Evolutionary conservation across 495 filamentous ascomycete species (phyloP), one percentile per base, ranked within the genome.

Genomic region (Gamarada debralockiae): DNA sequence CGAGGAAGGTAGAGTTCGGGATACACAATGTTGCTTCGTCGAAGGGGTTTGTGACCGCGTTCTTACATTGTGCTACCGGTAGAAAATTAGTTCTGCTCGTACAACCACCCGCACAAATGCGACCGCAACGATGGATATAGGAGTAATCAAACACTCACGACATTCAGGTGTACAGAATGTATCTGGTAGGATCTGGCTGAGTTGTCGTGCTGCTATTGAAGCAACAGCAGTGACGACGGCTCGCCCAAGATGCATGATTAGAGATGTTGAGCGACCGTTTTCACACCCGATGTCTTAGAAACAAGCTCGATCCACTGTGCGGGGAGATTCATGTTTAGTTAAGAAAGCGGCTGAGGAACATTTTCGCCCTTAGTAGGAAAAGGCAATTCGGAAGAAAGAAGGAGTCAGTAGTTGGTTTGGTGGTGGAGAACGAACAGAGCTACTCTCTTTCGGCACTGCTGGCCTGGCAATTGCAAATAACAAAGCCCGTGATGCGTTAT

Each of bases 261-360:
- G n/a, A 45, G 50, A 40, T 12, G 31, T 9, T 29, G 40, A 47
- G 17, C 9, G n/a, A 22, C 14, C 50, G 40, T 29, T 53, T 15
- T 2, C 50, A 53, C 25, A 22, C 29, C 47, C 39, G 44, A 25
- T 56, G 48, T 56, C 54, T 56, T 52, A 56, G 22, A 25, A 48
- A 29, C 27, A 29, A 29, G 10, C 27, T 29, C 27, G 10, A 29
- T 5, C 27, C 10, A 10, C 4, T 10, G 27, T 29, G 27, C 27
- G 27, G 27, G 27, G 27, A 29, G 27, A 10, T 29, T 29, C 27
- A 29, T 29, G 27, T 29, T 29, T 29, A 29, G 27, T 29, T 29
- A 29, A 29, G 4, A 29, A 29, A 10, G 27, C 27, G 27, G 27
- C 27, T 29, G 27, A 29, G 27, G 10, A 29, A 10, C 10, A 29